Conservation (phyloP, 495 filamentous ascomycete genomes). For the Podospora didyma region DNA sequence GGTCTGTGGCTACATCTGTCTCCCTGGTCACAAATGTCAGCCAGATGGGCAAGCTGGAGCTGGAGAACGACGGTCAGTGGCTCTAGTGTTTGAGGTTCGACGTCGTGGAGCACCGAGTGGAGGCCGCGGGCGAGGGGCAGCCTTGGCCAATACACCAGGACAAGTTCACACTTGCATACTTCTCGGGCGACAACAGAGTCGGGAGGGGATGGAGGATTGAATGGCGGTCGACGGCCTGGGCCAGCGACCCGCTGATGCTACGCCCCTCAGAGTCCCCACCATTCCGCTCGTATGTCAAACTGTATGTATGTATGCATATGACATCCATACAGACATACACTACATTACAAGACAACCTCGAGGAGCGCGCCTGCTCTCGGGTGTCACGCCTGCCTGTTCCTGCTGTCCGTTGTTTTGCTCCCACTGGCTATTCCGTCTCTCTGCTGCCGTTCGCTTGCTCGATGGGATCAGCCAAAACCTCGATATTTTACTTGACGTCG, state of each 20-base stretch:
- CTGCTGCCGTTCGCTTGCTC: slow-evolving; percentile 5
- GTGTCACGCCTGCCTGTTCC: no score
- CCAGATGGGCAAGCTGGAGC: slow-evolving; percentile 1
- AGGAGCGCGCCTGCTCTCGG: no score
- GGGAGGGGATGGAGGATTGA: not conserved
- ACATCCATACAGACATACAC: no score
- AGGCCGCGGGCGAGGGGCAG: slow-evolving; percentile 15
- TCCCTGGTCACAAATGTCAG: slow-evolving; percentile 24
- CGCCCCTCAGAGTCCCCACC: no score
- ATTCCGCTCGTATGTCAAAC: no score
- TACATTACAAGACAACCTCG: no score
- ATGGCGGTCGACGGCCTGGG: not conserved
- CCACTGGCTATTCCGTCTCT: no score
- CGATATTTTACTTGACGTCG: slow-evolving; percentile 12
- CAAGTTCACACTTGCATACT: no score
- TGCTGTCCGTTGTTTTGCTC: no score
- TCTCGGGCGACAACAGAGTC: no score
- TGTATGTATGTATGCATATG: no score
- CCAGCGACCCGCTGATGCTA: slow-evolving; percentile 1
- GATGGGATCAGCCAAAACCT: slow-evolving; percentile 7
- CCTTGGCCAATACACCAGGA: slow-evolving; percentile 10
- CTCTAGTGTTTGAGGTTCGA: slow-evolving; percentile 33
- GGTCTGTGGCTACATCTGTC: slow-evolving; percentile 27
- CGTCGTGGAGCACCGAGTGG: slow-evolving; percentile 27
- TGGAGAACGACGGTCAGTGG: slow-evolving; percentile 19